Evolutionary conservation across 768 basidiomycete genomes (phyloP).

Genomic region (Lactarius hatsudake): DNA sequence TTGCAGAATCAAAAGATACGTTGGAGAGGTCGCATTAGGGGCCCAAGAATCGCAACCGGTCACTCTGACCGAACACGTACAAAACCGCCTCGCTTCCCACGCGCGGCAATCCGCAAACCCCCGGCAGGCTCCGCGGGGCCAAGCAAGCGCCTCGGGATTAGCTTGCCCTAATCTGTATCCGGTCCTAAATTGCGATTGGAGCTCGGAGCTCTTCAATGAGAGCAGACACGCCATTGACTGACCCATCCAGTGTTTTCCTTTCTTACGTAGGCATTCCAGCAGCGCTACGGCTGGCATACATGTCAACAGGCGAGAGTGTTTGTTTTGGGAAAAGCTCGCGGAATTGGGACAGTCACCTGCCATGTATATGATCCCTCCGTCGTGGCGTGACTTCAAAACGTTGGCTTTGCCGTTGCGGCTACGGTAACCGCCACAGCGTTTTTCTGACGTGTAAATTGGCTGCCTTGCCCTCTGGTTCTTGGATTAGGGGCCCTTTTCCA

Average conservation of each 20-base stretch:
- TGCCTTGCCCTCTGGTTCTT: not conserved
- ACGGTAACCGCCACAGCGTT: not conserved
- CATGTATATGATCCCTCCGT: not conserved
- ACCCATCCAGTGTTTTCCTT: not conserved
- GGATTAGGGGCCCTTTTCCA: not conserved
- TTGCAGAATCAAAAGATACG: not conserved
- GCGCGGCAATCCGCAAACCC: not conserved
- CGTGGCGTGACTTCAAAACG: not conserved
- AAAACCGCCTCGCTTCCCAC: not conserved
- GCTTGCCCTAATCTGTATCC: not conserved
- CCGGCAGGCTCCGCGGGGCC: not conserved
- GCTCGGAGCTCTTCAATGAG: not conserved
- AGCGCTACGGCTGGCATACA: not conserved
- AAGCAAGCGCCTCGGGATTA: not conserved
- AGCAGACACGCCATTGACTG: not conserved
- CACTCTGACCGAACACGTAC: not conserved
- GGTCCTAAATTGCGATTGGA: not conserved
- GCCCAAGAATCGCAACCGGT: not conserved
- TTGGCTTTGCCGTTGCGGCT: not conserved
- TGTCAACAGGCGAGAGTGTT: not conserved
- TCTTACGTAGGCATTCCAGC: not conserved
- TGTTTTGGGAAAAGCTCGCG: constrained; percentile 4
- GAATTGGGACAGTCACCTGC: not conserved
- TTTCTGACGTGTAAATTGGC: not conserved
- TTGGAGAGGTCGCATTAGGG: constrained; percentile 7